Conservation (phyloP, 371 early-diverging fungal genomes). For the Mortierella sp. region DNA sequence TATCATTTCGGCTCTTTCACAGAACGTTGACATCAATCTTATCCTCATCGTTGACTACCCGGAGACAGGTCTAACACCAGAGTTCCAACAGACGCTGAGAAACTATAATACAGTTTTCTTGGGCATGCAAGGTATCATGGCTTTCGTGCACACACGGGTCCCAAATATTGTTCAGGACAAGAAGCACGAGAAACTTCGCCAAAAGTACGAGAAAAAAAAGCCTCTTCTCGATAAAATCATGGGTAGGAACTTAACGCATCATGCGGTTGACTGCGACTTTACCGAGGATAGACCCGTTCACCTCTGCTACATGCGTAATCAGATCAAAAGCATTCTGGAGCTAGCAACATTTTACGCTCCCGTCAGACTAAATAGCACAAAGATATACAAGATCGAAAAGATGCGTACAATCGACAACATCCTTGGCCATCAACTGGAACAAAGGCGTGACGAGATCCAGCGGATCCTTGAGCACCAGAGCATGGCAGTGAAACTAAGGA, state of each 20-base stretch:
- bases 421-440: not conserved
- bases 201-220: not conserved
- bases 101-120: not conserved
- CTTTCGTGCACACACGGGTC: not conserved
- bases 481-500: too few relatives aligned
- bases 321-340: not conserved
- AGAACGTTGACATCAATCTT: not conserved
- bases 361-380: not conserved
- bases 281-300: too few relatives aligned
- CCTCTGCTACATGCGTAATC: too few relatives aligned
- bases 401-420: not conserved
- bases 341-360: not conserved
- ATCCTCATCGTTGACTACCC: slow-evolving; percentile 1
- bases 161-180: not conserved
- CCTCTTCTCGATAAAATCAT: not conserved
- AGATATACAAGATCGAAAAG: not conserved
- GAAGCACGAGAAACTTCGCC: not conserved
- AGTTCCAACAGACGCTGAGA: not conserved
- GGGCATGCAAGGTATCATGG: not conserved
- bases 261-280: too few relatives aligned
- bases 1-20: slow-evolving; percentile 4
- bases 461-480: too few relatives aligned
- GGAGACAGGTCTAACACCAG: not conserved
- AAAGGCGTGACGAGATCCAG: too few relatives aligned
- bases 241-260: not conserved